Base-by-base conservation (phyloP, 306 rosid species). In the Cicer judaicum region DNA sequence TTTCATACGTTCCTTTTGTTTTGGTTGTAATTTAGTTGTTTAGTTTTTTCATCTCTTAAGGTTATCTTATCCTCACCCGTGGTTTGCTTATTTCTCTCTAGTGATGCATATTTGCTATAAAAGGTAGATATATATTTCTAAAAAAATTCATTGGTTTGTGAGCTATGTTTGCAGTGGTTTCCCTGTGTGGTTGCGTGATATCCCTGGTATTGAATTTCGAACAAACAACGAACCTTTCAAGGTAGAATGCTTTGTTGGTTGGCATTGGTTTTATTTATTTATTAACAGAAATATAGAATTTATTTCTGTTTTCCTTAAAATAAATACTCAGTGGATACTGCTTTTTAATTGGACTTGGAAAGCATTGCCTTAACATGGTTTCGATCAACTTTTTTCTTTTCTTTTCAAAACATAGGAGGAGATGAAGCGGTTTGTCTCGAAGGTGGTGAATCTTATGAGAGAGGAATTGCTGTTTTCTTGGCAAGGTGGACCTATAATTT, bases 171-270 rank as follows among this genome's bases (percentile, higher is more conserved):
- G 82, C 85, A 94, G 98, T 79, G 98, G 98, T 81, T 94, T 94
- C 80, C 98, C 98, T 2, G 96, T 91, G 83, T 94, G 98, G 98
- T 71, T 94, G 93, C 97, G 98, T 68, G 98, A 94, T 82, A 82
- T 94, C 74, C 97, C 98, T 50, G 98, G 94, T 75, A 90, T 94
- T 77, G 90, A 79, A 74, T 91, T 94, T 85, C 92, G 96, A 83
- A 89, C 98, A 73, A 77, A 94, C 82, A 94, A 91, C 86, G 94
- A 70, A 68, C 94, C 93, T 79, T 94, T 89, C 93, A 91, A 91
- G 98, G 97, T 94, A 83, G 57, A 85, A 68, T 63, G 24, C 57
- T 67, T 46, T 79, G 52, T 52, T 68, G 68, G 59, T 80, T 65
- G 40, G 7, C 57, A 21, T 43, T 71, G 56, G 62, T n/a, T 68